These are phyloP conservation scores for Alternaria brassicicola DNA, from an alignment of 2,329 filamentous ascomycete species.

Conservation along the genomic window DNA sequence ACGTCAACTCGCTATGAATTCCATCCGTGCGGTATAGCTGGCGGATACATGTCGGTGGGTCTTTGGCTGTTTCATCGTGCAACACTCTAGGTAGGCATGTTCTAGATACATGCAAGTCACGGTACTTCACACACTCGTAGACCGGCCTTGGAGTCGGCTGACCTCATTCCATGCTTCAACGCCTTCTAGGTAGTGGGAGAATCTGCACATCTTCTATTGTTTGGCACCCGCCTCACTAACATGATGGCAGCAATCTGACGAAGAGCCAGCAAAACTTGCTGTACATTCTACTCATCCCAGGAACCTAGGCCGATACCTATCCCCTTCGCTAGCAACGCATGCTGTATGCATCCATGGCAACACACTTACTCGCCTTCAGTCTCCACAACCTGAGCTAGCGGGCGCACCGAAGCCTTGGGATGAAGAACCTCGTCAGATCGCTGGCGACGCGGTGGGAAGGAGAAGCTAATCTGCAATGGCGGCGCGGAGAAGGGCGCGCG, in stretches of 20 bases:
- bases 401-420: not conserved
- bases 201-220: no score
- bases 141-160: not conserved
- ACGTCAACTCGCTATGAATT: no score
- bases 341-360: not conserved
- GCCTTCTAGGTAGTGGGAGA: not conserved
- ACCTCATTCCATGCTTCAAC: not conserved
- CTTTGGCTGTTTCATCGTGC: no score
- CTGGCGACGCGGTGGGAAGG: constrained; percentile 14
- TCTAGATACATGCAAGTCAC: not conserved
- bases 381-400: constrained; percentile 14
- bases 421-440: not conserved
- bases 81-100: not conserved
- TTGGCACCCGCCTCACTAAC: not conserved
- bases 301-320: not conserved
- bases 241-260: not conserved
- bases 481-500: constrained; percentile 22
- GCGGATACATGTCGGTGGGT: no score
- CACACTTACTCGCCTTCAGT: constrained; percentile 3
- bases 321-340: not conserved
- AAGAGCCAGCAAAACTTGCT: not conserved
- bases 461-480: constrained; percentile 17
- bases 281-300: not conserved
- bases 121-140: not conserved
- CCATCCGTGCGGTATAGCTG: no score